Base-by-base conservation (phyloP, 2,329 filamentous ascomycete genomes). In the Monosporascus ibericus region DNA sequence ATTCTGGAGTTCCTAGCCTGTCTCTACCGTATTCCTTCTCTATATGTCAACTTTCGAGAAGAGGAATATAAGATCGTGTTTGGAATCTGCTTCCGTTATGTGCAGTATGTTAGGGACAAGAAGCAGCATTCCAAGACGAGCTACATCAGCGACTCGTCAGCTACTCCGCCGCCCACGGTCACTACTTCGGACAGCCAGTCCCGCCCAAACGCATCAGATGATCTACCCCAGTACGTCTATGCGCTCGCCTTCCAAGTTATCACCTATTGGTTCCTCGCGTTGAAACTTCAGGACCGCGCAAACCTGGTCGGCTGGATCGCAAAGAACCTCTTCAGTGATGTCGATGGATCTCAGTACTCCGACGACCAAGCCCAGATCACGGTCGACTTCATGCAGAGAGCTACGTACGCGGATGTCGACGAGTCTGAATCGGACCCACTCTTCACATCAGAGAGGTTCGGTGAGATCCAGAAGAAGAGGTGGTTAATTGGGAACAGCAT, bases 1-100 rank as follows among this genome's bases (percentile, higher is more conserved):
- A 95, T 99, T 55, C 77, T 99, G 48, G 94, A 99, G 65, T 97
- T 99, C 64, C 75, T 99, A n/a, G 88, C 90, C 9, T 87, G 90
- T 48, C 79, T 99, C 27, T 91, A 92, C 50, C 86, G 92, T 37
- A 75, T 96, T 53, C 90, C 89, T 9, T 82, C 90, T 55, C 79
- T 96, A 1, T 95, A 92, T 65, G 84, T 90, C 65, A 95, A 96
- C 64, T 89, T 96, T 66, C 82, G 89, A 49, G 87, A 95, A 61
- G 90, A 96, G 42, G 92, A 97, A 63, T 96, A 92, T 69, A 88
- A 90, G 56, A 91, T 90, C 50, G 89, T 97, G 1, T 97, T 99
- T 67, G 94, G 89, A 9, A 95, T 99, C 47, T 96, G 91, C 64
- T 91, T 96, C 68, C 85, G 91, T 49, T 97, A 96, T 66, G 76